Evolutionary conservation across 352 stramenopile genomes (phyloP).

Genomic region (Phytophthora pseudosyringae): DNA sequence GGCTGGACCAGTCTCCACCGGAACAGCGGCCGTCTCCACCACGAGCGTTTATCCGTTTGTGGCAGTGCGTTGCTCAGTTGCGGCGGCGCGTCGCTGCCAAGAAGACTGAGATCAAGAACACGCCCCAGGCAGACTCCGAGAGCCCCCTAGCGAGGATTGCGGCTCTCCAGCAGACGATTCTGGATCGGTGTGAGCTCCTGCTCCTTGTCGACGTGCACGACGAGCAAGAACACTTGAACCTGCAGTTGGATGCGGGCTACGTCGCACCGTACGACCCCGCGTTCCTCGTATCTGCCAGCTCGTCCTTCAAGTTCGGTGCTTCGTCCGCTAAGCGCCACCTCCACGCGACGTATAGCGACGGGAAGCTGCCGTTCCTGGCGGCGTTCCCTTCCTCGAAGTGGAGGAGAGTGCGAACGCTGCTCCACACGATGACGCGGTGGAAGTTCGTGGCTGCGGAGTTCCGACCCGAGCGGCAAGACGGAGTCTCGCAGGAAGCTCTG

Average conservation of each 20-base stretch:
- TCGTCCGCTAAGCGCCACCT: constrained; percentile 38
- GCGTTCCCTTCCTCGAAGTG: constrained; percentile 58
- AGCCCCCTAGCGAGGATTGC: constrained; percentile 25
- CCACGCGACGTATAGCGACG: constrained; percentile 31
- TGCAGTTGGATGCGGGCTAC: constrained; percentile 41
- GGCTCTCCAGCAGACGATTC: constrained; percentile 32
- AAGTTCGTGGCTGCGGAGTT: constrained; percentile 13
- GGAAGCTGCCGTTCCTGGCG: constrained; percentile 44
- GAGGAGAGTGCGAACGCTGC: constrained; percentile 43
- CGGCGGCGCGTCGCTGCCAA: constrained; percentile 44
- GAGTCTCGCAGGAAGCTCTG: constrained; percentile 34
- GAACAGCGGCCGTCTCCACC: constrained; percentile 22
- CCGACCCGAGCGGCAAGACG: neutral
- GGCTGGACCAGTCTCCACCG: neutral
- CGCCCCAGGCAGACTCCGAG: neutral
- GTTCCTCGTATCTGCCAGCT: constrained; percentile 23
- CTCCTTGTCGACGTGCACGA: constrained; percentile 37
- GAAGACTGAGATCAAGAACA: constrained; percentile 56
- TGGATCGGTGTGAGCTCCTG: constrained; percentile 57
- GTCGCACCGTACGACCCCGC: constrained; percentile 44
- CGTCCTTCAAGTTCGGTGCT: constrained; percentile 14
- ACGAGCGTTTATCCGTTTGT: constrained; percentile 41
- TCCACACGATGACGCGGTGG: constrained; percentile 55
- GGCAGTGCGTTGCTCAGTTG: constrained; percentile 63
- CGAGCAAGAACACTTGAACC: constrained; percentile 39